Conservation (phyloP, 495 filamentous ascomycete genomes). For the Achaetomiella virescens region DNA sequence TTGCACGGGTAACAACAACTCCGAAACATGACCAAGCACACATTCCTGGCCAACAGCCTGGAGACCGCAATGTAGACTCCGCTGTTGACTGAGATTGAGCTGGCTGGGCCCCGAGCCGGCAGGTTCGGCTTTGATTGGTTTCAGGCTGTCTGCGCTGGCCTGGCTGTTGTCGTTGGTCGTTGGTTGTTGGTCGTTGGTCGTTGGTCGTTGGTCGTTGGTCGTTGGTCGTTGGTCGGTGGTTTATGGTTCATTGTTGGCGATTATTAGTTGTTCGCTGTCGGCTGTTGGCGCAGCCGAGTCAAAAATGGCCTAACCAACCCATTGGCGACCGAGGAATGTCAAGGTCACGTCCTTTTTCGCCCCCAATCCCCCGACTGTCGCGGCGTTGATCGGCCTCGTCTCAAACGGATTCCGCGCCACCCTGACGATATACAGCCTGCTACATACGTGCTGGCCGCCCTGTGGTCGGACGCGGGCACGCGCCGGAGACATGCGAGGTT, state of each 20-base stretch:
- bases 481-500: not conserved
- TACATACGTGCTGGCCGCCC: not conserved
- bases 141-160: not conserved
- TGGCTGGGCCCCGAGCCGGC: not conserved
- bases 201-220: not conserved
- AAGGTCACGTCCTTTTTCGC: no score
- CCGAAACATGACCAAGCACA: not conserved
- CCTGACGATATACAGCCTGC: not conserved
- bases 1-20: not conserved
- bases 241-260: not conserved
- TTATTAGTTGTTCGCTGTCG: no score
- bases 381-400: not conserved
- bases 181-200: not conserved
- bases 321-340: no score
- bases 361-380: not conserved
- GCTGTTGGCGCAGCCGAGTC: not conserved
- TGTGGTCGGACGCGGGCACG: not conserved
- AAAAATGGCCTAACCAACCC: not conserved
- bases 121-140: not conserved
- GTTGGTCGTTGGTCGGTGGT: not conserved
- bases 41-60: not conserved
- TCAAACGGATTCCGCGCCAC: not conserved
- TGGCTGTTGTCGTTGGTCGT: not conserved
- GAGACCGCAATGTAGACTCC: not conserved
- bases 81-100: not conserved